Conservation (phyloP, 2,329 filamentous ascomycete species). For the Bipolaris zeicola region DNA sequence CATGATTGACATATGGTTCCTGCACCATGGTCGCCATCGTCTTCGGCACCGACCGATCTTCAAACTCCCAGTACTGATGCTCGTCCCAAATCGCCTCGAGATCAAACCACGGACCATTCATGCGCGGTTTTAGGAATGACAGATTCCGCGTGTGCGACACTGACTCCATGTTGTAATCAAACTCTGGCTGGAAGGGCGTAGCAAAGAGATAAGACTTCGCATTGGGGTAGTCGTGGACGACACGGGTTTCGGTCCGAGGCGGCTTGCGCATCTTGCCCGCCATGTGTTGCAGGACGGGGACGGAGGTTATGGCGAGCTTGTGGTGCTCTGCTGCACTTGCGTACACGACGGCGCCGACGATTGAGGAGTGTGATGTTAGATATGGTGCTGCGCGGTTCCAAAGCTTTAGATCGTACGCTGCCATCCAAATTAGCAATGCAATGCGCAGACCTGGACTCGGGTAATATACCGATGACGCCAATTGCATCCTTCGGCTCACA, state of each 20-base stretch:
- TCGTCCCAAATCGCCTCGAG: constrained; percentile 78
- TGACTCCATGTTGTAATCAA: constrained; percentile 58
- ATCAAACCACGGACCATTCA: constrained; percentile 69
- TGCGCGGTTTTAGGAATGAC: constrained; percentile 64
- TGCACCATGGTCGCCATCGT: constrained; percentile 81
- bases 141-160: constrained; percentile 69
- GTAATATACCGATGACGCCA: constrained; percentile 11
- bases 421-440: background rate
- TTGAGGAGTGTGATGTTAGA: constrained; percentile 1
- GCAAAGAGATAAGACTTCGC: constrained; percentile 53
- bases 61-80: constrained; percentile 73
- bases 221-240: constrained; percentile 54
- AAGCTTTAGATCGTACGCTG: constrained; percentile 15
- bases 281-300: constrained; percentile 29
- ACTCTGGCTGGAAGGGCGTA: constrained; percentile 56
- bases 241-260: constrained; percentile 13
- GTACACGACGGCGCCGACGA: constrained; percentile 11
- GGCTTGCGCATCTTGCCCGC: constrained; percentile 24
- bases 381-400: constrained; percentile 15
- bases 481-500: constrained; percentile 16
- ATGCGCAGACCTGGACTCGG: background rate
- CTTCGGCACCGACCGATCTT: constrained; percentile 66
- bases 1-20: constrained; percentile 76
- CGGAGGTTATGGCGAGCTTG: constrained; percentile 4
- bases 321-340: constrained; percentile 10